Evolutionary conservation across 331 rosid genomes (phyloP).

Genomic region (Cydonia oblonga): DNA sequence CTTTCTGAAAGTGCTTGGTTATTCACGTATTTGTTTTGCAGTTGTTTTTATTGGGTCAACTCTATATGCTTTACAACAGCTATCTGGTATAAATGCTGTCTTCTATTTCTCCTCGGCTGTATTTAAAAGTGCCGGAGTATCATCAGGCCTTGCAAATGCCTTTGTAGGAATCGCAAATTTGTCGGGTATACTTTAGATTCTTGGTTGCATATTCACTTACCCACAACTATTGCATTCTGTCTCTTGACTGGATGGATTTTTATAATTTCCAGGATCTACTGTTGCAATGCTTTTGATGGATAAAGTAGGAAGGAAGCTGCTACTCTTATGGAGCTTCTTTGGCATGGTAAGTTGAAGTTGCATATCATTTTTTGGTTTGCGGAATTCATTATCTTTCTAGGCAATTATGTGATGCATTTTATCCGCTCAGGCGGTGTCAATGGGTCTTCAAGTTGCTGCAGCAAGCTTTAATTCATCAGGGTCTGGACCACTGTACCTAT

Average conservation of each 20-base stretch:
- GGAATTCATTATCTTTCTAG: neutral
- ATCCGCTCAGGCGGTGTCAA: constrained; percentile 49
- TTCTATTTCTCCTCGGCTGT: constrained; percentile 98
- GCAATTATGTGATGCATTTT: neutral
- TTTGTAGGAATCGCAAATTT: constrained; percentile 74
- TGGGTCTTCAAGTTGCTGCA: constrained; percentile 67
- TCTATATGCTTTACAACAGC: constrained; percentile 99
- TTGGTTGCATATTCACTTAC: constrained; percentile 4
- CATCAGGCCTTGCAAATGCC: constrained; percentile 74
- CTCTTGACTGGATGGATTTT: constrained; percentile 9
- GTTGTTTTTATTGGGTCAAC: constrained; percentile 99
- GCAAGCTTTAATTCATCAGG: constrained; percentile 45
- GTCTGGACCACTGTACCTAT: constrained; percentile 47
- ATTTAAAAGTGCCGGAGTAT: constrained; percentile 87
- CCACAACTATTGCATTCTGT: neutral
- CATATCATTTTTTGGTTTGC: neutral
- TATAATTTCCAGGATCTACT: constrained; percentile 55
- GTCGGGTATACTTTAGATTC: constrained; percentile 43
- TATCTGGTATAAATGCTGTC: constrained; percentile 96
- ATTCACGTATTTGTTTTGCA: constrained; percentile 82
- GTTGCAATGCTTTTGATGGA: constrained; percentile 87
- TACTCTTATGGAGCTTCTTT: constrained; percentile 83
- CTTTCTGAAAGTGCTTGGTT: constrained; percentile 30
- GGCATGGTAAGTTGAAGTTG: constrained; percentile 67
- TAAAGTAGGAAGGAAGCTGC: constrained; percentile 80